Percentiles rank a stretch among this genome's conserved stretches.
phyloP scores from a whole-genome alignment of 345 rosid genomes.

The Angophora floribunda region DNA sequence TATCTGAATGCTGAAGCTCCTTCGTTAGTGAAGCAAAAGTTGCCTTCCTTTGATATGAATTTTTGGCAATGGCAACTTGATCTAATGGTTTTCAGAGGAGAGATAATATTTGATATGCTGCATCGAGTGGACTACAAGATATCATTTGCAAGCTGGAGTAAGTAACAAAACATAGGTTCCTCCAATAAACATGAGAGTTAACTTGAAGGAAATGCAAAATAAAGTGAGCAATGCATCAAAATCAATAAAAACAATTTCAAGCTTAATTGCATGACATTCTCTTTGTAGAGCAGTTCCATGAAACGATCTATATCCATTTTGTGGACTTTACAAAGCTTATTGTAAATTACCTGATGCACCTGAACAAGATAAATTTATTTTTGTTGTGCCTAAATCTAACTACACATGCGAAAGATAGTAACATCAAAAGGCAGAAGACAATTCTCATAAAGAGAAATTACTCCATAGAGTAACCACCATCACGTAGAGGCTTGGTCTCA shows the following conservation, averaged over 20 bases:
- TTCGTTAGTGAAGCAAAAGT: slow-evolving; percentile 4
- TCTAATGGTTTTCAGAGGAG: slow-evolving; percentile 42
- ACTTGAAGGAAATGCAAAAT: not conserved
- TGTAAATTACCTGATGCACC: not conserved
- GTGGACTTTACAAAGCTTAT: not conserved
- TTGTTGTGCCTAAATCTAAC: not conserved
- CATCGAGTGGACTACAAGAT: not conserved
- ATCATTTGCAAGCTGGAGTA: not conserved
- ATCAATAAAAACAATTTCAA: not conserved
- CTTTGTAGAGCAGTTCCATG: not conserved
- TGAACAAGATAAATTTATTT: not conserved
- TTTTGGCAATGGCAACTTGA: slow-evolving; percentile 1
- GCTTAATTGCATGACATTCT: not conserved
- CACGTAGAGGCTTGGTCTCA: not conserved
- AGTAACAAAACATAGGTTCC: not conserved
- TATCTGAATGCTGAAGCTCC: not conserved
- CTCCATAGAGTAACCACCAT: not conserved
- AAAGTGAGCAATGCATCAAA: not conserved
- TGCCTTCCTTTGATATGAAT: slow-evolving; percentile 2
- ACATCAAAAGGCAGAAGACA: not conserved
- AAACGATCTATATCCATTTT: not conserved
- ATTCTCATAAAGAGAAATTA: not conserved
- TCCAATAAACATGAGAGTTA: not conserved
- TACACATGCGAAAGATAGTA: not conserved
- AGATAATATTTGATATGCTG: slow-evolving; percentile 64